Evolutionary conservation across 352 stramenopile species (phyloP).

Genomic region (Lagenidium sp.): DNA sequence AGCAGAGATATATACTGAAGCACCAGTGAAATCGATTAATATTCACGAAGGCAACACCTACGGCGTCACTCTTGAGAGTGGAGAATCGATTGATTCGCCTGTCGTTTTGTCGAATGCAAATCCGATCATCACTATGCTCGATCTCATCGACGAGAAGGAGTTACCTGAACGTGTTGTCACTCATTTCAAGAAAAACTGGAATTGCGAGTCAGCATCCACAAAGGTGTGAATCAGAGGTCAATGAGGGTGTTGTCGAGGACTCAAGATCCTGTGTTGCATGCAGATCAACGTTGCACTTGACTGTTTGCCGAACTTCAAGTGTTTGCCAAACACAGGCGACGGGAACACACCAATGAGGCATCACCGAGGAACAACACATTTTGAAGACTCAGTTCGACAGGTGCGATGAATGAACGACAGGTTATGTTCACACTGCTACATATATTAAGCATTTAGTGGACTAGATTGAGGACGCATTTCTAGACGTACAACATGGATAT

Average conservation of each 20-base stretch:
- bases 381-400: slow-evolving; percentile 69
- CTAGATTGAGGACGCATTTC: slow-evolving; percentile 82
- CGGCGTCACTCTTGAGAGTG: slow-evolving; percentile 57
- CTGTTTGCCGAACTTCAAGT: slow-evolving; percentile 76
- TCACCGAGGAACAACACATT: slow-evolving; percentile 86
- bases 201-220: slow-evolving; percentile 67
- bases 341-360: slow-evolving; percentile 55
- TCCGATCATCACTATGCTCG: slow-evolving; percentile 74
- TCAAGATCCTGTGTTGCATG: too few relatives aligned
- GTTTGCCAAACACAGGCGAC: slow-evolving; percentile 53
- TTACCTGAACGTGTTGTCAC: slow-evolving; percentile 45
- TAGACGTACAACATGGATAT: slow-evolving; percentile 67
- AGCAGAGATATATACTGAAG: slow-evolving; percentile 60
- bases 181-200: slow-evolving; percentile 77
- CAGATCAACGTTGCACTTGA: slow-evolving; percentile 89
- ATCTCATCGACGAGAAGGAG: slow-evolving; percentile 53
- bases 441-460: neutral
- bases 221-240: too few relatives aligned
- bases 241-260: too few relatives aligned
- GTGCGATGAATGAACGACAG: too few relatives aligned
- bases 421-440: too few relatives aligned
- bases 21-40: slow-evolving; percentile 55
- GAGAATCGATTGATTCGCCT: slow-evolving; percentile 37
- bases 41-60: slow-evolving; percentile 26
- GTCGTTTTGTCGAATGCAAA: slow-evolving; percentile 78